These are phyloP conservation scores for Trametes pubescens DNA, from an alignment of 1,284 basidiomycete species.

Conservation along the genomic window DNA sequence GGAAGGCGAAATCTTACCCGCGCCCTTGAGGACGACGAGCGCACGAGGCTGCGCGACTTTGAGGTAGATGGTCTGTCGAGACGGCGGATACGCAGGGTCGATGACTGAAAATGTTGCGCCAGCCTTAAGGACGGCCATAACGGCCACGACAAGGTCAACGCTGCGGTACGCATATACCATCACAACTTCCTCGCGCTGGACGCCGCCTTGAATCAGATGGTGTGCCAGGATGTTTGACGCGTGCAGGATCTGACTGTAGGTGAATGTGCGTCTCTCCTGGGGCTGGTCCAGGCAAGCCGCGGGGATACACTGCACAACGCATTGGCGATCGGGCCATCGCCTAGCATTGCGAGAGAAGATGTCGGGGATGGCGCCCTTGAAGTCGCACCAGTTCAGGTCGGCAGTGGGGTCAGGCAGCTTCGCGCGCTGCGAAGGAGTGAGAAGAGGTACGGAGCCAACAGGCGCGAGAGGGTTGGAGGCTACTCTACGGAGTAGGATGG, in stretches of 20 bases:
- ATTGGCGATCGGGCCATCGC: slow-evolving; percentile 79
- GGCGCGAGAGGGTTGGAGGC: slow-evolving; percentile 66
- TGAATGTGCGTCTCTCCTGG: slow-evolving; percentile 71
- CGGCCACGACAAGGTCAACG: slow-evolving; percentile 96
- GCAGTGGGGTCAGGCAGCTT: slow-evolving; percentile 87
- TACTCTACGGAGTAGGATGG: slow-evolving; percentile 81
- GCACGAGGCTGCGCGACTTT: slow-evolving; percentile 95
- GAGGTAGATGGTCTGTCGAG: slow-evolving; percentile 95
- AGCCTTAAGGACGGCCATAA: slow-evolving; percentile 96
- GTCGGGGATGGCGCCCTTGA: slow-evolving; percentile 95
- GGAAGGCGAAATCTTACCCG: slow-evolving; percentile 82
- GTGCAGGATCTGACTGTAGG: slow-evolving; percentile 84
- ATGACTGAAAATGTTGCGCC: slow-evolving; percentile 99
- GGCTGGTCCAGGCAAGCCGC: slow-evolving; percentile 48
- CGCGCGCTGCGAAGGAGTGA: slow-evolving; percentile 76
- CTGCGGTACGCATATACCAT: slow-evolving; percentile 99
- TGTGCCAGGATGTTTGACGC: slow-evolving; percentile 94
- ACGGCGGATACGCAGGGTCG: slow-evolving; percentile 96
- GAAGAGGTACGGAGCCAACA: slow-evolving; percentile 82
- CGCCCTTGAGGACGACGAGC: slow-evolving; percentile 91
- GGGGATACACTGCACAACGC: slow-evolving; percentile 84
- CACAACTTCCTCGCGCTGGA: slow-evolving; percentile 95
- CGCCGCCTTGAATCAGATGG: slow-evolving; percentile 85
- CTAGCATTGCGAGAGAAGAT: slow-evolving; percentile 89
- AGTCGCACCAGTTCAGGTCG: slow-evolving; percentile 97